Evolutionary conservation across 805 yeast genomes (phyloP).

Genomic region (Brettanomyces anomalus): DNA sequence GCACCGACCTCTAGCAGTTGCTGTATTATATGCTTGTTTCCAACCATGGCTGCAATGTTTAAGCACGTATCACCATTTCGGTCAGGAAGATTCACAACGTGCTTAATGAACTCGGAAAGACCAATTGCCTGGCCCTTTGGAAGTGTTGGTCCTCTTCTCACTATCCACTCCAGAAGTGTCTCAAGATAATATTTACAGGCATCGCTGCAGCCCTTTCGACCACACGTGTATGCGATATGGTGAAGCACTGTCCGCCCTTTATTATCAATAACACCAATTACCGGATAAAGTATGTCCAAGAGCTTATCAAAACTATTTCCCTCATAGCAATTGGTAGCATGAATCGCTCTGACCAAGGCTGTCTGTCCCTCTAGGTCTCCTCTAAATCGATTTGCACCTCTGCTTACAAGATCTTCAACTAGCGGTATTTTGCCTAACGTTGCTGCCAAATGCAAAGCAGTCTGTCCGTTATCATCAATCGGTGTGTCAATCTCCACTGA

Average conservation of each 20-base stretch:
- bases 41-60: conserved; percentile 85
- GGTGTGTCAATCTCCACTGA: conserved; percentile 67
- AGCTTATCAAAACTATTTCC: conserved; percentile 64
- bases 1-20: conserved; percentile 85
- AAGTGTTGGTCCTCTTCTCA: conserved; percentile 39
- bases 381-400: conserved; percentile 59
- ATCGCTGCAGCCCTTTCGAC: conserved; percentile 61
- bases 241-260: conserved; percentile 77
- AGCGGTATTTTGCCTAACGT: conserved; percentile 73
- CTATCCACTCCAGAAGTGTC: conserved; percentile 70
- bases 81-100: conserved; percentile 83
- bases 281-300: conserved; percentile 68
- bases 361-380: conserved; percentile 85
- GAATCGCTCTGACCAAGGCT: conserved; percentile 73
- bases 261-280: conserved; percentile 54
- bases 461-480: conserved; percentile 88
- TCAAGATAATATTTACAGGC: conserved; percentile 70
- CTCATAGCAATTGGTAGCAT: conserved; percentile 77
- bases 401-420: conserved; percentile 57
- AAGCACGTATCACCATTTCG: conserved; percentile 91
- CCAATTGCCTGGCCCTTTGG: conserved; percentile 35
- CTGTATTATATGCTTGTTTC: conserved; percentile 71
- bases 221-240: conserved; percentile 75
- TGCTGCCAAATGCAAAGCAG: conserved; percentile 94
- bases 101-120: conserved; percentile 50